Percentiles rank a stretch among this genome's conserved stretches.
Conservation (phyloP, 768 basidiomycete genomes). For the Gymnopilus dilepis region DNA sequence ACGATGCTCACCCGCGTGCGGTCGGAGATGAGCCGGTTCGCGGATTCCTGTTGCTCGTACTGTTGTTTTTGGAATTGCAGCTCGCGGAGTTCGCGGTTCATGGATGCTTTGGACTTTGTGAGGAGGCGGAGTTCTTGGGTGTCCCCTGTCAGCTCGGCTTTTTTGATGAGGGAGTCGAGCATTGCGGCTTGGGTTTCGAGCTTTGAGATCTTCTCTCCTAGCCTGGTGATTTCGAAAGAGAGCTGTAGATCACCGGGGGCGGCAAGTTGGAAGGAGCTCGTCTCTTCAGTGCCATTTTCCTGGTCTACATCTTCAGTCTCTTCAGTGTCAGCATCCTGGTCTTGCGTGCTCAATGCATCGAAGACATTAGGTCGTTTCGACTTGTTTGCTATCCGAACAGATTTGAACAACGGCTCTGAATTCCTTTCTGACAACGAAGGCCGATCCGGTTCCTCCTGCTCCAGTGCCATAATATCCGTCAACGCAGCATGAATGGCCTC, state of each 20-base stretch:
- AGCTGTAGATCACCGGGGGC: constrained; percentile 91
- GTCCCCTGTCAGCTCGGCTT: constrained; percentile 94
- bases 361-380: constrained; percentile 23
- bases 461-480: constrained; percentile 92
- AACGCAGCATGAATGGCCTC: constrained; percentile 96
- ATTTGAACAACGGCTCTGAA: constrained; percentile 32
- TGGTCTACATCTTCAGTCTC: constrained; percentile 25
- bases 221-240: constrained; percentile 81
- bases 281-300: constrained; percentile 35
- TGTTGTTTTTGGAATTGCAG: constrained; percentile 89
- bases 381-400: constrained; percentile 23
- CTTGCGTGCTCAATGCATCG: constrained; percentile 12
- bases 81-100: constrained; percentile 84
- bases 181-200: constrained; percentile 82
- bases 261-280: constrained; percentile 71
- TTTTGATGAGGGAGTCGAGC: constrained; percentile 88
- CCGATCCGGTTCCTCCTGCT: constrained; percentile 46
- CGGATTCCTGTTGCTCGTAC: constrained; percentile 93
- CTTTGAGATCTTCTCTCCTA: constrained; percentile 76
- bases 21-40: constrained; percentile 83
- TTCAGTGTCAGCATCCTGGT: constrained; percentile 22
- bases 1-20: constrained; percentile 87
- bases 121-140: constrained; percentile 85
- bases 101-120: constrained; percentile 78
- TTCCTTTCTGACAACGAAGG: constrained; percentile 24